Evolutionary conservation across 2,329 filamentous ascomycete species (phyloP).

Genomic region (Fusarium fujikuroi): DNA sequence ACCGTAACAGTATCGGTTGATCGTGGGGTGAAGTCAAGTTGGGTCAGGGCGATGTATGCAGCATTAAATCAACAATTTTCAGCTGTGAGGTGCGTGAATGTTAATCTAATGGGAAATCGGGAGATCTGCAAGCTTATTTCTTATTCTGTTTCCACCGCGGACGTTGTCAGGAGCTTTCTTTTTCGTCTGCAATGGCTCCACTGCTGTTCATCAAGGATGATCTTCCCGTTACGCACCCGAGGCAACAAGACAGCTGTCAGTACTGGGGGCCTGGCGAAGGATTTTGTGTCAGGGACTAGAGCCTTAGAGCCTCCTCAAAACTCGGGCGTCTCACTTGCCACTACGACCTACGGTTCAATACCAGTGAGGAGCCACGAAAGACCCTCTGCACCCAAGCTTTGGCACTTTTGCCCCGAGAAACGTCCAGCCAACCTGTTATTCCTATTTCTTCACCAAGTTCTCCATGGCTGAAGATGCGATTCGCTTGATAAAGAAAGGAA

Average conservation of each 20-base stretch:
- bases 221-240: not conserved
- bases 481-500: not conserved
- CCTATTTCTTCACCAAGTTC: not conserved
- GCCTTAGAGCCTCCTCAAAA: too few relatives aligned
- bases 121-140: slow-evolving; percentile 24
- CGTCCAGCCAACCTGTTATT: not conserved
- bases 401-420: not conserved
- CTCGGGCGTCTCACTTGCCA: not conserved
- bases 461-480: not conserved
- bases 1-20: not conserved
- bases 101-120: not conserved
- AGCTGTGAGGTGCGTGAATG: not conserved
- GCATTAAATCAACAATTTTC: not conserved
- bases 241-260: not conserved
- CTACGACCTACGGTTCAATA: not conserved
- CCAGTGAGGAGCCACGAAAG: not conserved
- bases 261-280: not conserved
- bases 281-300: too few relatives aligned
- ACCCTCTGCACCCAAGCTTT: rapidly evolving
- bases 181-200: slow-evolving; percentile 3
- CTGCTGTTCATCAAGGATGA: slow-evolving; percentile 11
- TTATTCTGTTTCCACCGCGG: not conserved
- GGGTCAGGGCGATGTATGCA: not conserved
- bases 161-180: slow-evolving; percentile 12
- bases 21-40: not conserved